A percentile compares a stretch with the other conserved stretches of the same genome.
Conservation (phyloP, 768 basidiomycete genomes). For the Amanita brunnescens region DNA sequence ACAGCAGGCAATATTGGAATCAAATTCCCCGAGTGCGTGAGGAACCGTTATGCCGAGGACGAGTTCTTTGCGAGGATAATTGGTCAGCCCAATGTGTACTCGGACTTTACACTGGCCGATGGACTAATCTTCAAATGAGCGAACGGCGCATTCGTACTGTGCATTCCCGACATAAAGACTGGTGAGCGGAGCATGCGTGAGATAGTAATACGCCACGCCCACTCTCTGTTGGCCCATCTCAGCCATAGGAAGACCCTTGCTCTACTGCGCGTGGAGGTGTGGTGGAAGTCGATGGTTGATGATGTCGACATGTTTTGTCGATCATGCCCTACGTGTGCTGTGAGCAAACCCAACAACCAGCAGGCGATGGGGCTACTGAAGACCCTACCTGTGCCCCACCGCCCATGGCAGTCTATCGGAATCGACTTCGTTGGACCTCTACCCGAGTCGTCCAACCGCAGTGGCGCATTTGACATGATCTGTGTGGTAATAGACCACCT, state of each 20-base stretch:
- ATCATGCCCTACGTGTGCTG: constrained; percentile 16
- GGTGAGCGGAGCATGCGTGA: constrained; percentile 17
- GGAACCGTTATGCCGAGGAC: constrained; percentile 11
- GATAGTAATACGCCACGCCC: constrained; percentile 27
- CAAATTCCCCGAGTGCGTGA: constrained; percentile 1
- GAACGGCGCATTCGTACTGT: too few relatives aligned
- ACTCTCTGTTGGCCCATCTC: constrained; percentile 23
- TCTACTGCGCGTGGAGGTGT: constrained; percentile 18
- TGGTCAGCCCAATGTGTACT: constrained; percentile 10
- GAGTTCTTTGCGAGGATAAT: constrained; percentile 14
- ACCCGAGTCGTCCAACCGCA: constrained; percentile 11
- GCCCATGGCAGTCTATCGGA: constrained; percentile 20
- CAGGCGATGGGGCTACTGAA: constrained; percentile 19
- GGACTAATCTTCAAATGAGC: constrained; percentile 13
- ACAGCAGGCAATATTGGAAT: constrained; percentile 7
- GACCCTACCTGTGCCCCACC: constrained; percentile 15
- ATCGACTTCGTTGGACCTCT: constrained; percentile 20
- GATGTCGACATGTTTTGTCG: constrained; percentile 22
- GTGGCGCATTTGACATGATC: constrained; percentile 19
- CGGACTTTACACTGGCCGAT: constrained; percentile 14
- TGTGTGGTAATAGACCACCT: constrained; percentile 21
- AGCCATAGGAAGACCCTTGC: too few relatives aligned
- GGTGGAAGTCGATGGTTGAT: constrained; percentile 28
- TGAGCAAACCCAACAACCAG: constrained; percentile 18
- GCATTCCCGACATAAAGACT: constrained; percentile 17